Conservation (phyloP, 257 asterid species). For the Salvia splendens region DNA sequence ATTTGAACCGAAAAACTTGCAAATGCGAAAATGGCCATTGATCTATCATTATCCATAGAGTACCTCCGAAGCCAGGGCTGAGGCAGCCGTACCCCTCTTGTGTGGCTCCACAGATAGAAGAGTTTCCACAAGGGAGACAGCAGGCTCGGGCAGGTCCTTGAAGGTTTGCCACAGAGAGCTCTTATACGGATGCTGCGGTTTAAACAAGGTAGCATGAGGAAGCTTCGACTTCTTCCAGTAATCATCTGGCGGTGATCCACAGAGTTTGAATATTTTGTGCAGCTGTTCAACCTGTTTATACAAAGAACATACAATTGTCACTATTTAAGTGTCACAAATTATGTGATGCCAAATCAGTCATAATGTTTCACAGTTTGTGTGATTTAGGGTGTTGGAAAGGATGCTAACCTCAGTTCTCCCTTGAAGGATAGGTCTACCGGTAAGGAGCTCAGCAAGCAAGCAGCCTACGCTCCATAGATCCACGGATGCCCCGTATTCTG, state of each 20-base stretch:
- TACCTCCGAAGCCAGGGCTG: constrained; percentile 94
- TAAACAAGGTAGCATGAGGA: constrained; percentile 94
- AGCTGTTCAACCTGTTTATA: constrained; percentile 76
- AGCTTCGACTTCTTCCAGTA: constrained; percentile 95
- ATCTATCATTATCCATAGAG: neutral
- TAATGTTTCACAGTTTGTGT: constrained; percentile 5
- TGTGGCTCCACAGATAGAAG: constrained; percentile 84
- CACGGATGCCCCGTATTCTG: constrained; percentile 76
- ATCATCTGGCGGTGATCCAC: constrained; percentile 97
- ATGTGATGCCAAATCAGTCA: neutral
- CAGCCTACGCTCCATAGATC: constrained; percentile 99
- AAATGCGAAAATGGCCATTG: neutral
- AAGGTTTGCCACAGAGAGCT: constrained; percentile 87
- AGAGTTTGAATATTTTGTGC: constrained; percentile 95
- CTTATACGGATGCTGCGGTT: constrained; percentile 88
- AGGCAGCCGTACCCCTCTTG: constrained; percentile 85
- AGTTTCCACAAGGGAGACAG: constrained; percentile 69
- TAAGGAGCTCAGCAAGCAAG: constrained; percentile 84
- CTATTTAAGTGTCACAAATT: neutral
- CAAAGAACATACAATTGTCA: too few relatives aligned
- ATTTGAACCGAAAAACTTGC: neutral
- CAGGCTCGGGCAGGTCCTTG: constrained; percentile 62
- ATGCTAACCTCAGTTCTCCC: constrained; percentile 90
- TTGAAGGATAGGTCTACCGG: constrained; percentile 83
- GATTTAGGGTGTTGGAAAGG: neutral